Percentiles rank a stretch among this genome's conserved stretches.
These are phyloP conservation scores for Jacaranda mimosifolia DNA, from an alignment of 257 asterid genomes.

Conservation along the genomic window DNA sequence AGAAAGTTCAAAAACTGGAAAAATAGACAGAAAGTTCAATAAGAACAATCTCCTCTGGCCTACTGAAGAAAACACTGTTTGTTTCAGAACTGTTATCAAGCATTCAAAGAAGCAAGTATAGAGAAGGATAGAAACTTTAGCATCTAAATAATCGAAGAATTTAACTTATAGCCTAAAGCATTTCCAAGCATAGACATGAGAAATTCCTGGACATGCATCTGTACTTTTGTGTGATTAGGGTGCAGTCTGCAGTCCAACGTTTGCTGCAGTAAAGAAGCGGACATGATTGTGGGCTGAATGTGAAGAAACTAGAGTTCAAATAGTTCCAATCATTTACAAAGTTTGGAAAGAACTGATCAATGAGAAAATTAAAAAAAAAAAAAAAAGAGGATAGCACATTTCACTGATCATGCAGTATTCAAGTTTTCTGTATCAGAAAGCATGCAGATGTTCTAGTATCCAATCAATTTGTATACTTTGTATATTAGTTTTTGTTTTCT, in stretches of 20 bases:
- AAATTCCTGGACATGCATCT: slow-evolving; percentile 1
- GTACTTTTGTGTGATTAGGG: neutral
- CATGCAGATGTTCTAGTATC: too few species aligned
- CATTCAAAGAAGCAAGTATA: neutral
- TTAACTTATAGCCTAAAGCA: neutral
- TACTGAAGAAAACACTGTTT: neutral
- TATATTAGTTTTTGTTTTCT: too few species aligned
- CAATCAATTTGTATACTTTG: neutral
- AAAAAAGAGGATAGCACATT: neutral
- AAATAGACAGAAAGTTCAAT: neutral
- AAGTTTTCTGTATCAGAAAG: too few species aligned
- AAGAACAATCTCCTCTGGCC: neutral
- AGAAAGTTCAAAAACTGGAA: neutral
- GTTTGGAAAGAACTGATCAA: neutral
- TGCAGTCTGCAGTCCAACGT: neutral
- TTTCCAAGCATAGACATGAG: neutral
- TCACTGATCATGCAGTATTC: neutral
- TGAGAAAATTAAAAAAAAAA: too few species aligned
- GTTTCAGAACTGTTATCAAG: neutral
- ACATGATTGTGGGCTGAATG: neutral
- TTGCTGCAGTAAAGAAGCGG: neutral
- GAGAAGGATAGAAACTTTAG: too few species aligned
- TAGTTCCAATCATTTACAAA: too few species aligned
- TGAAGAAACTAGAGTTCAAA: slow-evolving; percentile 1
- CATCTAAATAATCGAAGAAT: too few species aligned